A percentile compares a stretch with the other conserved stretches of the same genome.
Evolutionary conservation across 768 basidiomycete genomes (phyloP).

Genomic region (Trametopsis cervina): DNA sequence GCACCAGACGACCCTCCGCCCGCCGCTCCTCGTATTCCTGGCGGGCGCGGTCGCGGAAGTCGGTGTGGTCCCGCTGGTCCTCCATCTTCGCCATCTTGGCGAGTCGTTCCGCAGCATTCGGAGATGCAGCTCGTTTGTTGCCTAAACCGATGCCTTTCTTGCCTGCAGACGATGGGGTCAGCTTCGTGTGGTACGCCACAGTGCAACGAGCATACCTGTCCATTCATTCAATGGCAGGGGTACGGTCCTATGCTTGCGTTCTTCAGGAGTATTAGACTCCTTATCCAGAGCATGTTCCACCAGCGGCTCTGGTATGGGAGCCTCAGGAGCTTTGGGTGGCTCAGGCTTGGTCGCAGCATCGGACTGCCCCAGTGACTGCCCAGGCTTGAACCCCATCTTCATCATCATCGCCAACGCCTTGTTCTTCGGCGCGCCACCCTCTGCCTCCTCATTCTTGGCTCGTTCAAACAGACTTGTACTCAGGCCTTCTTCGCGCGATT

Average conservation of each 20-base stretch:
- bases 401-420: constrained; percentile 88
- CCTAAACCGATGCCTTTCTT: constrained; percentile 65
- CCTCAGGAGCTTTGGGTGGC: too few species aligned
- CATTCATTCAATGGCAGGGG: constrained; percentile 77
- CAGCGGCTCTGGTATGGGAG: constrained; percentile 2
- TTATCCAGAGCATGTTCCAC: constrained; percentile 2
- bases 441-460: constrained; percentile 53
- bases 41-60: constrained; percentile 64
- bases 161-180: constrained; percentile 36
- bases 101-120: constrained; percentile 52
- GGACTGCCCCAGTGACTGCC: constrained; percentile 61
- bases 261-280: constrained; percentile 5
- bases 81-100: constrained; percentile 67
- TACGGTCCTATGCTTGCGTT: constrained; percentile 42
- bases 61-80: constrained; percentile 45
- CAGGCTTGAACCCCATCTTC: constrained; percentile 90
- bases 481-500: constrained; percentile 72
- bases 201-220: constrained; percentile 54
- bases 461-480: constrained; percentile 75
- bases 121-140: constrained; percentile 63
- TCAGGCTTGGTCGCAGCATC: constrained; percentile 12
- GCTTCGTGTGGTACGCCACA: background rate
- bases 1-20: constrained; percentile 62
- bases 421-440: constrained; percentile 42
- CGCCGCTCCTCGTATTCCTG: constrained; percentile 72